These are phyloP conservation scores for Setaria italica DNA, from an alignment of 202 grass and related monocot species.

Conservation along the genomic window DNA sequence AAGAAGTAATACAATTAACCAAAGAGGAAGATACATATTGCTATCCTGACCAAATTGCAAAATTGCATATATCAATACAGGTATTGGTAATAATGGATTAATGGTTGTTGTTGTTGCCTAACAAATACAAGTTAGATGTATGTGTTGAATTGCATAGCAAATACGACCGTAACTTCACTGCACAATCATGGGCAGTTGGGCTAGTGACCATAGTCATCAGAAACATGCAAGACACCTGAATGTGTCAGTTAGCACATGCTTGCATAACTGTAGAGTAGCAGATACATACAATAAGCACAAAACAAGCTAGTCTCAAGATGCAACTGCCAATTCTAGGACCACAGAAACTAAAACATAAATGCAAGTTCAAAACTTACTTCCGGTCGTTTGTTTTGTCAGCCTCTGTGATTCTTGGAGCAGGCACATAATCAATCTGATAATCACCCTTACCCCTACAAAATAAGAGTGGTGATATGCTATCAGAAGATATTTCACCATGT, in stretches of 20 bases:
- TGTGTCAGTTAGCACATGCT: neutral
- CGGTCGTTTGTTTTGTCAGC: slow-evolving; percentile 90
- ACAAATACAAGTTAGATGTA: neutral
- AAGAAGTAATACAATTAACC: neutral
- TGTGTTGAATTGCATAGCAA: neutral
- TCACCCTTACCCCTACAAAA: slow-evolving; percentile 82
- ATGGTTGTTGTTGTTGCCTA: neutral
- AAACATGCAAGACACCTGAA: neutral
- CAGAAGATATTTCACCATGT: slow-evolving; percentile 7
- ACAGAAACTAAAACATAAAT: slow-evolving; percentile 30
- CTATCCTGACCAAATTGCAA: neutral
- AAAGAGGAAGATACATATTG: neutral
- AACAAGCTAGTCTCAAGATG: neutral
- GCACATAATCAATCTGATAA: slow-evolving; percentile 91
- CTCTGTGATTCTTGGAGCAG: slow-evolving; percentile 95
- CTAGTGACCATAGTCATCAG: slow-evolving; percentile 4
- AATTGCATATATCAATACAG: neutral
- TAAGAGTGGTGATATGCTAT: slow-evolving; percentile 31
- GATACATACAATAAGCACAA: slow-evolving; percentile 1
- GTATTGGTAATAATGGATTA: neutral
- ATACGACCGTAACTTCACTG: neutral
- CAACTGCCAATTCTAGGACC: neutral
- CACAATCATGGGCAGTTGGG: neutral
- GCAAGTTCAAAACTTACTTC: slow-evolving; percentile 60
- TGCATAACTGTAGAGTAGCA: neutral